Conservation (phyloP, 768 basidiomycete genomes). For the Leccinum subtestaceum region DNA sequence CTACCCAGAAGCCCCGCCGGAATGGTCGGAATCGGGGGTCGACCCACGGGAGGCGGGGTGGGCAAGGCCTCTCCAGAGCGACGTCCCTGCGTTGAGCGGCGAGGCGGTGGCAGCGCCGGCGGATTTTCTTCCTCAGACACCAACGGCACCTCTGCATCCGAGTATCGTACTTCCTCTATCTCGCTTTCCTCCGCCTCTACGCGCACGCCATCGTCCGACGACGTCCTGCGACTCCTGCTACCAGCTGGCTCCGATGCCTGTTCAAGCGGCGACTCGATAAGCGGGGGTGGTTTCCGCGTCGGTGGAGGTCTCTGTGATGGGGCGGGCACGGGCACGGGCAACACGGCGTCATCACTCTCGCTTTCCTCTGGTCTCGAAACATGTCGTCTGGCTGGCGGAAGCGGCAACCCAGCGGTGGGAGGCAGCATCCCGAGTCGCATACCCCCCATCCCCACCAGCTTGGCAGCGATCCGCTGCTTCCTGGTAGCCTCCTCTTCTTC, state of each 20-base stretch:
- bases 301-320: constrained; percentile 31
- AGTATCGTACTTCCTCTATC: too few relatives aligned
- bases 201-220: too few relatives aligned
- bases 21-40: constrained; percentile 38
- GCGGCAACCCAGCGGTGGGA: constrained; percentile 16
- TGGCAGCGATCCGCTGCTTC: constrained; percentile 50
- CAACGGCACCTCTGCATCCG: too few relatives aligned
- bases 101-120: constrained; percentile 56
- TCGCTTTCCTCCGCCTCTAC: too few relatives aligned
- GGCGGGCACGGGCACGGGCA: constrained; percentile 32
- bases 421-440: constrained; percentile 58
- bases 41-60: constrained; percentile 40
- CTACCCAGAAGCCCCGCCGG: constrained; percentile 33
- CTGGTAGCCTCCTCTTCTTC: constrained; percentile 58
- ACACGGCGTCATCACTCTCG: constrained; percentile 26
- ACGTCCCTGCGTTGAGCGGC: constrained; percentile 31
- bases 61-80: constrained; percentile 35
- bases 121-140: constrained; percentile 26
- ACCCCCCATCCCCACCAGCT: constrained; percentile 55
- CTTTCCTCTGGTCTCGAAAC: constrained; percentile 27
- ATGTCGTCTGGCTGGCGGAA: constrained; percentile 15
- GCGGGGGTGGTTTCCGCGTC: constrained; percentile 32
- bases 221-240: too few relatives aligned
- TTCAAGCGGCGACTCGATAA: constrained; percentile 1
- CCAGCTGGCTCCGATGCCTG: too few relatives aligned